Percentiles rank a stretch among this genome's conserved stretches.
Evolutionary conservation across 768 basidiomycete species (phyloP).

Genomic region (Amanita rimosa): DNA sequence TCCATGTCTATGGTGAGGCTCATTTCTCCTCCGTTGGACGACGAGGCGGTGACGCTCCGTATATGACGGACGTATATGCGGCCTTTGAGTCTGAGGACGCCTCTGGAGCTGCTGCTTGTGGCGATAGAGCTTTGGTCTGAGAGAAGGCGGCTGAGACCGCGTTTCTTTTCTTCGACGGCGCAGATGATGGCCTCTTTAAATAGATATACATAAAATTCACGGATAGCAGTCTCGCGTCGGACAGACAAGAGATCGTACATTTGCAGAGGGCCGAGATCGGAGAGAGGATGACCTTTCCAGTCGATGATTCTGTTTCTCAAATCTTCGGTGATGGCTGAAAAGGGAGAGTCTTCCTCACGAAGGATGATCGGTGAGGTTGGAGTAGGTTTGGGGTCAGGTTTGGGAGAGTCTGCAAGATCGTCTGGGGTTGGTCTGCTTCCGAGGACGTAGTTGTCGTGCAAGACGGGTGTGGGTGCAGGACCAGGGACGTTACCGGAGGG

Average conservation of each 20-base stretch:
- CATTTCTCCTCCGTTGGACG: constrained; percentile 69
- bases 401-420: constrained; percentile 18
- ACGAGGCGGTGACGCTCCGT: constrained; percentile 75
- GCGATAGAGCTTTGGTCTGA: constrained; percentile 42
- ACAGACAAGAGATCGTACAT: constrained; percentile 91
- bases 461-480: constrained; percentile 43
- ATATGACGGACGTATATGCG: constrained; percentile 95
- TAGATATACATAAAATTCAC: constrained; percentile 93
- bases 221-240: constrained; percentile 77
- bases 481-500: constrained; percentile 38
- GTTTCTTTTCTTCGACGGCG: constrained; percentile 93
- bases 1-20: constrained; percentile 98
- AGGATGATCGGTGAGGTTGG: constrained; percentile 17
- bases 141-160: constrained; percentile 63
- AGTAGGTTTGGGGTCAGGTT: constrained; percentile 15
- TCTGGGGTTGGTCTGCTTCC: constrained; percentile 14
- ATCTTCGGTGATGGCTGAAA: constrained; percentile 79
- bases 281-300: constrained; percentile 92
- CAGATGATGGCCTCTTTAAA: constrained; percentile 98
- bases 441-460: constrained; percentile 31
- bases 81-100: constrained; percentile 85
- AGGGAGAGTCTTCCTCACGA: constrained; percentile 63
- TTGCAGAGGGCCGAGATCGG: constrained; percentile 77
- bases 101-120: constrained; percentile 36
- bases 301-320: constrained; percentile 84